These are phyloP conservation scores for Trichocomaceae sp. DNA, from an alignment of 2,329 filamentous ascomycete species.

Conservation along the genomic window DNA sequence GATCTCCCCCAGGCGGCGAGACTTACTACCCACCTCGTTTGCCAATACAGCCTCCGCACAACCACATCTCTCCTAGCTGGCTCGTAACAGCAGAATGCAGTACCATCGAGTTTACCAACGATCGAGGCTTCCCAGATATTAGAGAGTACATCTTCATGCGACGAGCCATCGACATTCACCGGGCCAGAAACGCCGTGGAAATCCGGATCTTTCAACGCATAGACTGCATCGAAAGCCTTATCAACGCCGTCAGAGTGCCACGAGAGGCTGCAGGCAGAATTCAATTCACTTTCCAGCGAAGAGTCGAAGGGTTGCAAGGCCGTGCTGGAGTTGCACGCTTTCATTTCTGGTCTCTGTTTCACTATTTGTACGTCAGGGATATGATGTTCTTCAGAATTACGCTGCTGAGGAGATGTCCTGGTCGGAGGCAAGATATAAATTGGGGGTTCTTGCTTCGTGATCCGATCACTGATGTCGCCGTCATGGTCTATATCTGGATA, in stretches of 20 bases:
- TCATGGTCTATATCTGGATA: conserved; percentile 4
- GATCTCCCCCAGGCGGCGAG: neutral
- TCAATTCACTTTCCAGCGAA: neutral
- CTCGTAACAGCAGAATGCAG: neutral
- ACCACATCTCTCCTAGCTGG: neutral
- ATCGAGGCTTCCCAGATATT: conserved; percentile 4
- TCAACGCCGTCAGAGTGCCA: neutral
- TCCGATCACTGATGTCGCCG: conserved; percentile 5
- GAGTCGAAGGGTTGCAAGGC: neutral
- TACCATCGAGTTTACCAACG: neutral
- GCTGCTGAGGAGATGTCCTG: neutral
- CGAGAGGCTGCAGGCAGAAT: neutral
- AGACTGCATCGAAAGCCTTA: neutral
- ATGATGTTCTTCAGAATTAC: neutral
- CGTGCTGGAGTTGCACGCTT: neutral
- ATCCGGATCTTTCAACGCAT: neutral
- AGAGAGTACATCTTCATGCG: neutral
- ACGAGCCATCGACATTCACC: neutral
- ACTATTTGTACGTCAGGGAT: neutral
- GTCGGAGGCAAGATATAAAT: conserved; percentile 14
- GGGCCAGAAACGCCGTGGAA: neutral
- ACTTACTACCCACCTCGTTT: neutral
- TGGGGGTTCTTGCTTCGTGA: conserved; percentile 16
- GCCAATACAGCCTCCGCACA: neutral
- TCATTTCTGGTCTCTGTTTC: conserved; percentile 4